Evolutionary conservation across 2,329 filamentous ascomycete species (phyloP), one percentile per base, ranked within the genome.

Genomic region (Myriosclerotinia scirpicola): DNA sequence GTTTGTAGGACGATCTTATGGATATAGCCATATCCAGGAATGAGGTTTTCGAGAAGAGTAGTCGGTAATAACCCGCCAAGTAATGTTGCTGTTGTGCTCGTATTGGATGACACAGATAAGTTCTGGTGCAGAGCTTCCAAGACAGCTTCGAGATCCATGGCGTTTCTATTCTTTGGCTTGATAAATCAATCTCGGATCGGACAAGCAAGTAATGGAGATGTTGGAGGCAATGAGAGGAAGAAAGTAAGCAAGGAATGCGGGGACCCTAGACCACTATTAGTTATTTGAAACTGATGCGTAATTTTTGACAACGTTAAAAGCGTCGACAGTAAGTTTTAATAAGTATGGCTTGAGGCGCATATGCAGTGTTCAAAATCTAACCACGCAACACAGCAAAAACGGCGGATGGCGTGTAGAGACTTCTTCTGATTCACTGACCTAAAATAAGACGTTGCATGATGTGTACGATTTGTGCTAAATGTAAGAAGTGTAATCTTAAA

Each of bases 21-120:
- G 46, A 75, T 73, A 14, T 71, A 69, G 12, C 71, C 70, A 68
- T 76, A 77, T 26, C 75, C 75, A 3, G 75, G 75, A 46, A 77
- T 73, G 66, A 77, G 73, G 3, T 72, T 71, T 50, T 77, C 75
- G 6, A 77, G 69, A 14, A 74, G 69, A 15, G 68, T 72, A 38
- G 71, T 72, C 26, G 73, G 71, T 14, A 71, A 69, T 26, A 75
- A 65, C 2, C 44, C 61, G 8, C 40, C 42, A 5, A 54, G 22
- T 5, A 65, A 20, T n/a, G 61, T 53, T 17, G 36, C 48, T 34
- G 67, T 54, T 46, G 48, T 36, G 26, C 30, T 62, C 14, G 6
- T 60, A 42, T 60, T 60, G 3, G 56, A 60, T 34, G 60, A 40
- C 22, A 36, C 46, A 40, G 46, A 63, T 42, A 40, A 55, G 20